phyloP scores from a whole-genome alignment of 176 grass and related monocot species.

The Ampelocalamus luodianensis region DNA sequence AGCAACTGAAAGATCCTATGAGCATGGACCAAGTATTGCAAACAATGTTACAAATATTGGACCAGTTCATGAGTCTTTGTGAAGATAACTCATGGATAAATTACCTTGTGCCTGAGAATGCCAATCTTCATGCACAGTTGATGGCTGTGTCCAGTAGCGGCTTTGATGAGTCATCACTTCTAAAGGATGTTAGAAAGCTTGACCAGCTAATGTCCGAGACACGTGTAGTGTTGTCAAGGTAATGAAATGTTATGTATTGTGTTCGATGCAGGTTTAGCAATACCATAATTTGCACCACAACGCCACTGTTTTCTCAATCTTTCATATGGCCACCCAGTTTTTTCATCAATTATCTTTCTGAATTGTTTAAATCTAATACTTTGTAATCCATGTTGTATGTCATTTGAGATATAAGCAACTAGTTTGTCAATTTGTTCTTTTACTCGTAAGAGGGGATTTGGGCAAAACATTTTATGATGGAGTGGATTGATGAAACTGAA shows the following conservation, averaged over 20 bases:
- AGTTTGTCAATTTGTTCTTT: background rate
- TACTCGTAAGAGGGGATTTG: background rate
- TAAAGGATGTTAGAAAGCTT: slow-evolving; percentile 84
- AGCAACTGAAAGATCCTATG: slow-evolving; percentile 83
- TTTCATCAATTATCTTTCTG: background rate
- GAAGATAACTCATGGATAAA: slow-evolving; percentile 76
- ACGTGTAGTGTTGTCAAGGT: slow-evolving; percentile 83
- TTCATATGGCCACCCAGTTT: background rate
- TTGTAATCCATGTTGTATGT: slow-evolving; percentile 18
- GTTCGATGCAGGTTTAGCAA: slow-evolving; percentile 14
- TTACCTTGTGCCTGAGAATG: slow-evolving; percentile 86
- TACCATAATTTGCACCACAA: slow-evolving; percentile 12
- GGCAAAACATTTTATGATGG: background rate
- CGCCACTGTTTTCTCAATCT: background rate
- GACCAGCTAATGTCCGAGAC: slow-evolving; percentile 89
- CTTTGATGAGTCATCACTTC: slow-evolving; percentile 66
- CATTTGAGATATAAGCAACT: slow-evolving; percentile 2
- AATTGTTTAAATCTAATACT: background rate
- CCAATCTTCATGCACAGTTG: slow-evolving; percentile 66
- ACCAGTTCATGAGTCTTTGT: slow-evolving; percentile 66
- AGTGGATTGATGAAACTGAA: background rate
- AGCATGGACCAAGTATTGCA: slow-evolving; percentile 71
- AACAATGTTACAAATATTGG: slow-evolving; percentile 70
- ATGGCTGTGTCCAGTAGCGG: slow-evolving; percentile 65
- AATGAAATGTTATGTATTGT: slow-evolving; percentile 26